Conservation (phyloP, 441 rosid genomes). For the Lepidium campestre region DNA sequence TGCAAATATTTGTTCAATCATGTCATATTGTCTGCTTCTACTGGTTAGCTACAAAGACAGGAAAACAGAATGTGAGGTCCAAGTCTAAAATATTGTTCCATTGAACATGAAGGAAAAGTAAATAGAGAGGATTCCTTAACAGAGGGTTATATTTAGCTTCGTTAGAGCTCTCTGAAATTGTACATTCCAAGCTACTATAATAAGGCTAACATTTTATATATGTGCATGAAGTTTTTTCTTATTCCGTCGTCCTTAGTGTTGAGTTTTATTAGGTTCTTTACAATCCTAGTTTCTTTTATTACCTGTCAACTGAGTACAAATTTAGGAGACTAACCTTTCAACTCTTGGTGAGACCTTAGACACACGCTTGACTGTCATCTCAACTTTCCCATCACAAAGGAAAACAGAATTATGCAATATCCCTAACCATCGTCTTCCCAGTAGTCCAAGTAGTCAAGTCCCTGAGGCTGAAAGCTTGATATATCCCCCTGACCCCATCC, state of each 20-base stretch:
- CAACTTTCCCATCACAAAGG: conserved; percentile 8
- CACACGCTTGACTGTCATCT: not conserved
- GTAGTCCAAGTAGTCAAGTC: conserved; percentile 44
- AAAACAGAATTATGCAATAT: not conserved
- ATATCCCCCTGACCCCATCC: conserved; percentile 84
- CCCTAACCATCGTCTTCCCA: conserved; percentile 43
- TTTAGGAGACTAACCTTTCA: not conserved
- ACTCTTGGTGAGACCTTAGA: conserved; percentile 1
- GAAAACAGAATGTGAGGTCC: conserved; percentile 2
- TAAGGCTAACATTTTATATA: not conserved
- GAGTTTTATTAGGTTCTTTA: not conserved
- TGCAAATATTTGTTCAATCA: not conserved
- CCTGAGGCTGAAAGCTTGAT: conserved; percentile 47
- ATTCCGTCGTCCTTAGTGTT: not conserved
- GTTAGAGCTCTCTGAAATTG: not conserved
- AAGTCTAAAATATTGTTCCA: not conserved
- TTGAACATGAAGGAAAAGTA: not conserved
- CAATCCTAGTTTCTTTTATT: not conserved
- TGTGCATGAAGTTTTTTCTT: not conserved
- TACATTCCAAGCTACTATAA: conserved; percentile 1
- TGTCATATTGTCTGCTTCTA: conserved; percentile 4
- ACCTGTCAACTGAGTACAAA: not conserved
- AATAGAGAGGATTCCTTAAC: not conserved
- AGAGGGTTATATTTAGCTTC: not conserved
- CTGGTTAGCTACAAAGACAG: conserved; percentile 9